phyloP scores from a whole-genome alignment of 176 grass and related monocot species.

The Phyllostachys edulis region DNA sequence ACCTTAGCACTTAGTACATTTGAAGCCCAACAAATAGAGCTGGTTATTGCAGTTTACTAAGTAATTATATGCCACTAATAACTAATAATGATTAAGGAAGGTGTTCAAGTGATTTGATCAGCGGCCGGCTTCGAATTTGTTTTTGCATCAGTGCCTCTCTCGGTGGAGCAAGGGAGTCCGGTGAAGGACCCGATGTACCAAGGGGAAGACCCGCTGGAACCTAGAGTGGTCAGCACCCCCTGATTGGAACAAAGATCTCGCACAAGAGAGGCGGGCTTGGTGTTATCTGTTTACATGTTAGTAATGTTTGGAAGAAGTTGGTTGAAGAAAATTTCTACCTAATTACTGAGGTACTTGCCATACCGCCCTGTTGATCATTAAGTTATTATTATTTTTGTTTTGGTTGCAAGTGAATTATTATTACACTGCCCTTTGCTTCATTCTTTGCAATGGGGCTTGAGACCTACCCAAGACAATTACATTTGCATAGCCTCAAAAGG shows the following conservation, averaged over 20 bases:
- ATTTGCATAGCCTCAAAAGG: background rate
- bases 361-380: background rate
- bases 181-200: slow-evolving; percentile 64
- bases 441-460: background rate
- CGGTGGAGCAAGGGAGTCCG: slow-evolving; percentile 54
- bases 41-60: no score
- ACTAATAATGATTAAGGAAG: background rate
- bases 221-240: slow-evolving; percentile 38
- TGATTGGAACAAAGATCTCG: background rate
- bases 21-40: no score
- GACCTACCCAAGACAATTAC: background rate
- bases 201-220: background rate
- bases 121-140: background rate
- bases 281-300: no score
- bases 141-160: slow-evolving; percentile 42
- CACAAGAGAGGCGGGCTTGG: no score
- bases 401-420: background rate
- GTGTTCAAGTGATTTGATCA: background rate
- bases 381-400: background rate
- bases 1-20: no score
- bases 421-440: background rate
- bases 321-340: slow-evolving; percentile 84
- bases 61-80: no score
- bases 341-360: slow-evolving; percentile 53
- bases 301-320: slow-evolving; percentile 34